phyloP scores from a whole-genome alignment of 495 filamentous ascomycete species.

The Xylaria venustula region DNA sequence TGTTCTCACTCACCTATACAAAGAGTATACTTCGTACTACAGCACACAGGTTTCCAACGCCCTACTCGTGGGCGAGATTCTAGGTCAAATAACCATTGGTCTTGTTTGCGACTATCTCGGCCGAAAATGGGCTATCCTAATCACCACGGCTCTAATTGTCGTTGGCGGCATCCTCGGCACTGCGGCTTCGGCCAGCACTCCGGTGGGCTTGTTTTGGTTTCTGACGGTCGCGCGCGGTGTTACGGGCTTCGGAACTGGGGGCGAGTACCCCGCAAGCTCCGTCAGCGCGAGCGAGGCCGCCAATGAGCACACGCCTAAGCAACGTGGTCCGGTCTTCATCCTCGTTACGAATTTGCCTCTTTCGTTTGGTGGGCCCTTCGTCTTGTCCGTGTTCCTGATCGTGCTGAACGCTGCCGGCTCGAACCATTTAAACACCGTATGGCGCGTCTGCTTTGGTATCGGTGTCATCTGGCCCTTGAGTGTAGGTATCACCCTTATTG shows the following conservation, averaged over 20 bases:
- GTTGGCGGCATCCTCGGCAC: constrained; percentile 53
- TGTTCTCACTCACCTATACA: constrained; percentile 46
- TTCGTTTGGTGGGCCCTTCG: constrained; percentile 50
- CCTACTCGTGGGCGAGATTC: constrained; percentile 51
- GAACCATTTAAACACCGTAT: constrained; percentile 45
- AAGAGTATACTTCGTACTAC: constrained; percentile 43
- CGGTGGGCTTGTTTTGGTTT: constrained; percentile 55
- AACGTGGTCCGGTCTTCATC: constrained; percentile 39
- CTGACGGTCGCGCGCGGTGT: constrained; percentile 53
- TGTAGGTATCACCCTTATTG: neutral
- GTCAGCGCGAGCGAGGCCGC: constrained; percentile 47
- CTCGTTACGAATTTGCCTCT: constrained; percentile 55
- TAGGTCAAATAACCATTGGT: constrained; percentile 52
- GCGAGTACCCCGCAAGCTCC: constrained; percentile 41
- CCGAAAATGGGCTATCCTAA: constrained; percentile 52
- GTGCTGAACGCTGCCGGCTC: constrained; percentile 39
- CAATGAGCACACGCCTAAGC: constrained; percentile 43
- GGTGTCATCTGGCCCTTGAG: constrained; percentile 50
- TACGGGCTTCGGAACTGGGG: constrained; percentile 52
- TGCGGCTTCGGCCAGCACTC: constrained; percentile 41
- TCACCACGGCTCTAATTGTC: constrained; percentile 51
- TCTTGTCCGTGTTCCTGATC: constrained; percentile 49
- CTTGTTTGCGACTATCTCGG: constrained; percentile 53
- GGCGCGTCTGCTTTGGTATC: constrained; percentile 53
- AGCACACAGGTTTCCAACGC: constrained; percentile 44